phyloP scores from a whole-genome alignment of 2,329 filamentous ascomycete species.

The Curvularia sp. region DNA sequence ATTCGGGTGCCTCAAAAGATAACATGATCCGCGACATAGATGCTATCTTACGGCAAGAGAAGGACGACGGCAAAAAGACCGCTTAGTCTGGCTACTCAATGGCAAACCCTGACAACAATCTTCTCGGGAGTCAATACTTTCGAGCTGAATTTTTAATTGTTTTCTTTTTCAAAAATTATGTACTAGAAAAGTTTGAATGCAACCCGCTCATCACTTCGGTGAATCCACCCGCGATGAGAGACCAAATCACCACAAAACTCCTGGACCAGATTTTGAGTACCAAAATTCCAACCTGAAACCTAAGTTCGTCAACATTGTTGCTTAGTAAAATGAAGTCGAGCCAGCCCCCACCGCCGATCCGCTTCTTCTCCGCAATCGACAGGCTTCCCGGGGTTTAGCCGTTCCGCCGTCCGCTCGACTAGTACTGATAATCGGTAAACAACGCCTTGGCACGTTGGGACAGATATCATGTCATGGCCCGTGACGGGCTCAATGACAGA shows the following conservation, averaged over 20 bases:
- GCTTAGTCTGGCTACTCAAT: background rate
- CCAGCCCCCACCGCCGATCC: background rate
- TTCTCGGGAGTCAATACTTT: background rate
- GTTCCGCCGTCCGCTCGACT: background rate
- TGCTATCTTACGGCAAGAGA: background rate
- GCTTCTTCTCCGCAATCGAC: background rate
- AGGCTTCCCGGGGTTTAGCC: background rate
- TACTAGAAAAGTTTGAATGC: too few relatives aligned
- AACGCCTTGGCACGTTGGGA: background rate
- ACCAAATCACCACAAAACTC: background rate
- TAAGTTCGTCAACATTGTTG: background rate
- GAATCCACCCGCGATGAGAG: too few relatives aligned
- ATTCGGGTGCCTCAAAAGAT: background rate
- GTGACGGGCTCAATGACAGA: background rate
- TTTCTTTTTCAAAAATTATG: background rate
- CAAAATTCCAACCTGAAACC: background rate
- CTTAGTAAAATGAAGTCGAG: too few relatives aligned
- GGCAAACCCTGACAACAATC: too few relatives aligned
- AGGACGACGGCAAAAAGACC: background rate
- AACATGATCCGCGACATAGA: constrained; percentile 12
- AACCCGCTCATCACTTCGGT: too few relatives aligned
- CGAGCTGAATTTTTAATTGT: background rate
- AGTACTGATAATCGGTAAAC: background rate
- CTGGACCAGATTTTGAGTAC: background rate
- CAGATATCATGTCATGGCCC: background rate